Evolutionary conservation across 1,284 basidiomycete species (phyloP).

Genomic region (Leccinum subfulvum): DNA sequence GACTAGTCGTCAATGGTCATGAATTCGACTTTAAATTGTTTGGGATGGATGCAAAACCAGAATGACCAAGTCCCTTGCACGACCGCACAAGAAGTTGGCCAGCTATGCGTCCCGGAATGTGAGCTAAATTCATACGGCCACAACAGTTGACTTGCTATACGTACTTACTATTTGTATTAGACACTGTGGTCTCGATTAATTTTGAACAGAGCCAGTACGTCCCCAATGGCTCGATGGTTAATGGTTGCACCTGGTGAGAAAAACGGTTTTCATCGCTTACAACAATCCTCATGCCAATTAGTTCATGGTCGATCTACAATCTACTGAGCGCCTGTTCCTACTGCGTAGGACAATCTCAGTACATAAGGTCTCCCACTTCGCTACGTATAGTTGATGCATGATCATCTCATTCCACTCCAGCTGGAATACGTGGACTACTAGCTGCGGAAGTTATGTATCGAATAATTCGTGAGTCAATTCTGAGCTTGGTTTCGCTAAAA

Average conservation of each 20-base stretch:
- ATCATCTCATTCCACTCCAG: conserved; percentile 15
- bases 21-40: conserved; percentile 13
- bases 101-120: conserved; percentile 21
- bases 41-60: conserved; percentile 18
- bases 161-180: conserved; percentile 8
- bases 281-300: conserved; percentile 6
- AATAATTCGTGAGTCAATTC: conserved; percentile 21
- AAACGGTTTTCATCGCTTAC: neutral
- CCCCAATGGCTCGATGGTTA: conserved; percentile 17
- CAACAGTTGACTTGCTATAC: neutral
- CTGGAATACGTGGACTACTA: conserved; percentile 20
- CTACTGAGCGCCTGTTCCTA: conserved; percentile 29
- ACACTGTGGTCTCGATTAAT: conserved; percentile 13
- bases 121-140: conserved; percentile 6
- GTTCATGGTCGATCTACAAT: conserved; percentile 32
- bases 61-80: conserved; percentile 14
- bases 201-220: conserved; percentile 22
- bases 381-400: neutral
- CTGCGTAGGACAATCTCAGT: conserved; percentile 15
- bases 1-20: conserved; percentile 3
- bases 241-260: conserved; percentile 27
- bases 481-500: neutral
- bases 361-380: conserved; percentile 15
- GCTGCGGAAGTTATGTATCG: conserved; percentile 18
- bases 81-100: conserved; percentile 20